A percentile compares a stretch with the other conserved stretches of the same genome.
phyloP scores from a whole-genome alignment of 2,329 filamentous ascomycete species.

The Pseudofabraea citricarpa region DNA sequence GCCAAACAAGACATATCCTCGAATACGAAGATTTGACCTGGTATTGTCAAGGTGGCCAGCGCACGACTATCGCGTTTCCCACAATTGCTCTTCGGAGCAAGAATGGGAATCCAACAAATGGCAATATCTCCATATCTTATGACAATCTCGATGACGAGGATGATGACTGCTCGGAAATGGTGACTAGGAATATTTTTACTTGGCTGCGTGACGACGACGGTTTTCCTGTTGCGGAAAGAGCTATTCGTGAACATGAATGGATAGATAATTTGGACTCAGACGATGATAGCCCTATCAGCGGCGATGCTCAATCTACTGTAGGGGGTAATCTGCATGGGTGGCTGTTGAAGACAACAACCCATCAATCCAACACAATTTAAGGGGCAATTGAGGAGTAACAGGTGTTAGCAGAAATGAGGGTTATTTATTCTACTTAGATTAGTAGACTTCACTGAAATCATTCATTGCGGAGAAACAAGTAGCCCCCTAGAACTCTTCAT shows the following conservation, averaged over 20 bases:
- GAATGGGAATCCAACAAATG: constrained; percentile 7
- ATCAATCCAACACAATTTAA: constrained; percentile 13
- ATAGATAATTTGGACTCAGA: constrained; percentile 24
- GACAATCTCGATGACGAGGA: constrained; percentile 15
- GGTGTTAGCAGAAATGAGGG: background rate
- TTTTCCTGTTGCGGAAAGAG: constrained; percentile 25
- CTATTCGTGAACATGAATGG: constrained; percentile 26
- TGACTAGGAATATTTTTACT: constrained; percentile 25
- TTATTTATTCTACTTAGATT: no score
- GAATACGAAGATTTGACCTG: constrained; percentile 14
- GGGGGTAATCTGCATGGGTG: constrained; percentile 16
- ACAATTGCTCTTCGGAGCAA: constrained; percentile 11
- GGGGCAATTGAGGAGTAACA: constrained; percentile 5
- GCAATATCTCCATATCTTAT: constrained; percentile 11
- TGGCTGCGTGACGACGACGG: constrained; percentile 24
- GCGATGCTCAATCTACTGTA: constrained; percentile 12
- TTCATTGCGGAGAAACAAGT: no score
- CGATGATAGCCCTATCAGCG: constrained; percentile 16
- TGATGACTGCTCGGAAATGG: constrained; percentile 20
- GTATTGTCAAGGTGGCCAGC: constrained; percentile 9
- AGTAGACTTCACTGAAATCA: no score
- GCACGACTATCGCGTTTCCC: constrained; percentile 2
- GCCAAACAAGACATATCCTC: constrained; percentile 12
- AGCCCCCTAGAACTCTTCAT: no score
- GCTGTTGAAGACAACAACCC: constrained; percentile 13